A percentile compares a stretch with the other conserved stretches of the same genome.
Conservation (phyloP, 2,329 filamentous ascomycete genomes). For the Aspergillus intermedius region DNA sequence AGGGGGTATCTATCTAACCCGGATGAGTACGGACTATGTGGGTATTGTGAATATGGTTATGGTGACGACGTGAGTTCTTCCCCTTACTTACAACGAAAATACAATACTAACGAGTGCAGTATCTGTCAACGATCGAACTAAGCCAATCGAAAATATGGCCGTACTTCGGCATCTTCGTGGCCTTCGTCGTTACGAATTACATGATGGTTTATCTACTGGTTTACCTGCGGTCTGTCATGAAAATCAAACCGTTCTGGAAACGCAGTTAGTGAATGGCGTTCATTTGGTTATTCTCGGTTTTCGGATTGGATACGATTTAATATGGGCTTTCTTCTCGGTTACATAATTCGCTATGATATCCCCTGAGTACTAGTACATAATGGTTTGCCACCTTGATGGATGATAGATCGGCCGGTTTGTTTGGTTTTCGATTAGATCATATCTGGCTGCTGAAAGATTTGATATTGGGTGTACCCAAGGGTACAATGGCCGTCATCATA, state of each 20-base stretch:
- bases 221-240: constrained; percentile 28
- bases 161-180: constrained; percentile 29
- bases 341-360: too few species aligned
- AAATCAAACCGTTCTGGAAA: constrained; percentile 17
- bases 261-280: background rate
- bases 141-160: constrained; percentile 29
- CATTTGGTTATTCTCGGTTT: background rate
- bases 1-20: constrained; percentile 62
- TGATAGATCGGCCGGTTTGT: too few species aligned
- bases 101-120: constrained; percentile 14
- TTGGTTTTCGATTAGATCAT: too few species aligned
- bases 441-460: too few species aligned
- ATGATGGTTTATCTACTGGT: constrained; percentile 30
- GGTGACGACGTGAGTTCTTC: constrained; percentile 27
- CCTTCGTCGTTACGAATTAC: constrained; percentile 29
- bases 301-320: background rate
- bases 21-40: constrained; percentile 58
- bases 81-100: background rate
- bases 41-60: constrained; percentile 68
- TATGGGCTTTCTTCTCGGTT: too few species aligned
- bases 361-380: too few species aligned
- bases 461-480: too few species aligned
- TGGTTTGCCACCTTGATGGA: too few species aligned
- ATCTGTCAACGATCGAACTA: constrained; percentile 23
- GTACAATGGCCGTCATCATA: too few species aligned